phyloP scores from a whole-genome alignment of 805 yeast genomes.

The Spathaspora hagerdaliae region DNA sequence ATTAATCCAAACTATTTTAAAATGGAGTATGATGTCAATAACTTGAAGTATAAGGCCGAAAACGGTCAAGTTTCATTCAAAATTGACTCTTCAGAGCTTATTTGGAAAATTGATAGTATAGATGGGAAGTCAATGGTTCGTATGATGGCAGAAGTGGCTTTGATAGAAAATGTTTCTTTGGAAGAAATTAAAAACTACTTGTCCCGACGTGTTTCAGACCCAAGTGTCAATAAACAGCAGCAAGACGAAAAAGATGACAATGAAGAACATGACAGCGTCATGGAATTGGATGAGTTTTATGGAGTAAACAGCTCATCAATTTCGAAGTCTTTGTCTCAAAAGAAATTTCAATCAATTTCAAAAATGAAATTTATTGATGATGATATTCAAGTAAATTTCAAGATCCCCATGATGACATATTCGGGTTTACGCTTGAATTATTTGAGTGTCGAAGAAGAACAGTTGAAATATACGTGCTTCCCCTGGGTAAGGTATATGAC shows the following conservation, averaged over 20 bases:
- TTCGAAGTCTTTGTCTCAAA: not conserved
- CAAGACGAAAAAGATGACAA: constrained; percentile 8
- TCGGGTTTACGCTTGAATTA: constrained; percentile 67
- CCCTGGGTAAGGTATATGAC: constrained; percentile 73
- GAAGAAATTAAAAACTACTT: constrained; percentile 4
- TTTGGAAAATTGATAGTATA: constrained; percentile 69
- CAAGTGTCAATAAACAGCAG: not conserved
- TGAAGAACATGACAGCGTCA: constrained; percentile 25
- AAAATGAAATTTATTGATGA: constrained; percentile 10
- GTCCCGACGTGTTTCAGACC: not conserved
- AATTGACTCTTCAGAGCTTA: constrained; percentile 62
- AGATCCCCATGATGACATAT: constrained; percentile 48
- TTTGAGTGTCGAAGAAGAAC: constrained; percentile 61
- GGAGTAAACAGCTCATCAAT: constrained; percentile 21
- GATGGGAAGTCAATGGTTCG: constrained; percentile 54
- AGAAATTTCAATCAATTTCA: not conserved
- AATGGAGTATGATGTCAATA: constrained; percentile 9
- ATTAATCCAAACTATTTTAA: constrained; percentile 31
- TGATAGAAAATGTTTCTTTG: constrained; percentile 9
- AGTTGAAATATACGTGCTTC: constrained; percentile 60
- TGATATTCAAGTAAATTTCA: constrained; percentile 26
- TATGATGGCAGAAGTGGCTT: constrained; percentile 53
- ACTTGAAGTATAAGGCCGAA: constrained; percentile 67
- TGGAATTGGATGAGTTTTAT: constrained; percentile 25
- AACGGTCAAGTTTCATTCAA: constrained; percentile 68